Conservation (phyloP, 169 alveolate genomes). For the Eimeria mitis region DNA sequence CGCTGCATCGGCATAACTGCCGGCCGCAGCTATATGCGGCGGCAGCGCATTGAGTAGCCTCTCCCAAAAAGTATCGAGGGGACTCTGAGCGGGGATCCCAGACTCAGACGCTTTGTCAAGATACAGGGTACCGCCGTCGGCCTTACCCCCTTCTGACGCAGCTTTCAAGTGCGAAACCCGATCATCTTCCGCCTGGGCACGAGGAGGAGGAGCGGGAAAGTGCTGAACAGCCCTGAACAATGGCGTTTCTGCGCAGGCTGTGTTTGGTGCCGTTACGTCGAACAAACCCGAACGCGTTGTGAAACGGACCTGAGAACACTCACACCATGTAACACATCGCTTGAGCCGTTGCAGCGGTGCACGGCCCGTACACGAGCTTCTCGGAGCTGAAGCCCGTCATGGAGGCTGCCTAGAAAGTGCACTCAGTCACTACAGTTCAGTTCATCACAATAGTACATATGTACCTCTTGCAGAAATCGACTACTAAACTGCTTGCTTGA, state of each 20-base stretch:
- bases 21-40: slow-evolving; percentile 51
- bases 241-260: slow-evolving; percentile 28
- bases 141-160: background rate
- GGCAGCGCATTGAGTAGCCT: slow-evolving; percentile 28
- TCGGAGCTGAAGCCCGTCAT: background rate
- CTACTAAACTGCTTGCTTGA: background rate
- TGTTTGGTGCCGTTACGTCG: slow-evolving; percentile 11
- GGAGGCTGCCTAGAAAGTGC: background rate
- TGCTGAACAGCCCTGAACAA: background rate
- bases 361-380: background rate
- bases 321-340: background rate
- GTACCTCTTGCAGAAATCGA: background rate
- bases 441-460: background rate
- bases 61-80: slow-evolving; percentile 8
- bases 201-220: background rate
- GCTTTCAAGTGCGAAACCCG: background rate
- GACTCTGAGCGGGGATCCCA: background rate
- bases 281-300: slow-evolving; percentile 60
- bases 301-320: slow-evolving; percentile 56
- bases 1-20: slow-evolving; percentile 67
- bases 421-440: background rate
- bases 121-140: background rate
- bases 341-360: no score
- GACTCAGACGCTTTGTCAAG: background rate
- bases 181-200: background rate